Evolutionary conservation across 176 grass and related monocot genomes (phyloP).

Genomic region (Rhipidocladum racemiflorum): DNA sequence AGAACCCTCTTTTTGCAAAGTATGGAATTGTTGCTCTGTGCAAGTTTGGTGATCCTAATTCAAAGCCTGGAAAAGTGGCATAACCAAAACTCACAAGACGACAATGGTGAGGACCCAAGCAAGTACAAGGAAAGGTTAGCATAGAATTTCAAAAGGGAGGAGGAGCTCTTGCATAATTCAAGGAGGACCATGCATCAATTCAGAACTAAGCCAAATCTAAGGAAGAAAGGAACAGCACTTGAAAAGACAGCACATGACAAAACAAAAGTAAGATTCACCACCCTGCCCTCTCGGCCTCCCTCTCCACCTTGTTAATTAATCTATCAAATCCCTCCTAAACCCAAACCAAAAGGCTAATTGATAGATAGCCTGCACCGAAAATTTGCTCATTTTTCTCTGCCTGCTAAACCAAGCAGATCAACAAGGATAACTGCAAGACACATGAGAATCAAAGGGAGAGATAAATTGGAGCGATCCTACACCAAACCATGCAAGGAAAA

Average conservation of each 20-base stretch:
- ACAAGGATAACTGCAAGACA: too few relatives aligned
- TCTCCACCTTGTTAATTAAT: too few relatives aligned
- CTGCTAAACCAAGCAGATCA: too few relatives aligned
- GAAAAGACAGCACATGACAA: constrained; percentile 62
- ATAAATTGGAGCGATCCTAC: too few relatives aligned
- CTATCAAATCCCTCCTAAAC: too few relatives aligned
- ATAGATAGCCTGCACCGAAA: too few relatives aligned
- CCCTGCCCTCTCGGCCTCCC: too few relatives aligned
- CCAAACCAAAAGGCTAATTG: too few relatives aligned
- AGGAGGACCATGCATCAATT: constrained; percentile 4
- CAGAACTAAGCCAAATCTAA: constrained; percentile 36
- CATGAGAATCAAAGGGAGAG: too few relatives aligned
- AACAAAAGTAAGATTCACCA: constrained; percentile 53
- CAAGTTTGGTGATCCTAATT: constrained; percentile 21
- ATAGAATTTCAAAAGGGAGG: not conserved
- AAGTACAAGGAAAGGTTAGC: constrained; percentile 32
- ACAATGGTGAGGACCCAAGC: constrained; percentile 26
- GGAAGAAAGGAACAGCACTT: not conserved
- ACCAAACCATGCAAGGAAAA: too few relatives aligned
- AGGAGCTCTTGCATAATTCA: not conserved
- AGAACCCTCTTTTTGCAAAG: not conserved
- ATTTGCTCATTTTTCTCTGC: too few relatives aligned
- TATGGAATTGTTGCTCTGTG: not conserved
- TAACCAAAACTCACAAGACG: constrained; percentile 27
- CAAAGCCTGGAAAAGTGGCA: not conserved